Evolutionary conservation across 2,329 filamentous ascomycete genomes (phyloP).

Genomic region (Colletotrichum sp.): DNA sequence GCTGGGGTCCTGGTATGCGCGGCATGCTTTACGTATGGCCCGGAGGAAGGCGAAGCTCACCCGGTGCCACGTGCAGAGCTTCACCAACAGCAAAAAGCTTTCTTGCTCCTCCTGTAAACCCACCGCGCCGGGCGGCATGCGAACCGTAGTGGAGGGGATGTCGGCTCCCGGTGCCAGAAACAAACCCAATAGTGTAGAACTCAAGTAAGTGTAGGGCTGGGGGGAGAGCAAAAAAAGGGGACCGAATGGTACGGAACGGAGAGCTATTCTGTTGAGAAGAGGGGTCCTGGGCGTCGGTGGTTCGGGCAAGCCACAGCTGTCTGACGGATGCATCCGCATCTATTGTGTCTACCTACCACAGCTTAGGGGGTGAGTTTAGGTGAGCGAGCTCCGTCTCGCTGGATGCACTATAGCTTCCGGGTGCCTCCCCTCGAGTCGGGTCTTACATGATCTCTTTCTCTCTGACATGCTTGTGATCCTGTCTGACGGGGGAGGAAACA

Average conservation of each 20-base stretch:
- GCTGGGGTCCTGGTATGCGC: neutral
- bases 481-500: neutral
- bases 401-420: neutral
- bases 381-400: neutral
- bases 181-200: neutral
- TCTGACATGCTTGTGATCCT: slow-evolving; percentile 2
- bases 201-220: slow-evolving; percentile 12
- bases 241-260: neutral
- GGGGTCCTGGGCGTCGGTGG: neutral
- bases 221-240: neutral
- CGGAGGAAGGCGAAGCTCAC: neutral
- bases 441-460: neutral
- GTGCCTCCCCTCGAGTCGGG: neutral
- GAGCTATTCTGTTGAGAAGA: neutral
- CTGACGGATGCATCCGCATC: neutral
- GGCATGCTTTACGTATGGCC: neutral
- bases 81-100: neutral
- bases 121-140: neutral
- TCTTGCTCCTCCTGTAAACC: neutral
- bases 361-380: slow-evolving; percentile 9
- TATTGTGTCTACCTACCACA: neutral
- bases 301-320: neutral
- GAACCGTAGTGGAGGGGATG: neutral
- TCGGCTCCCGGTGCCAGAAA: neutral
- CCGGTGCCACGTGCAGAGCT: slow-evolving; percentile 3